These are phyloP conservation scores for Colletotrichum filicis DNA, from an alignment of 2,329 filamentous ascomycete species.

Conservation along the genomic window DNA sequence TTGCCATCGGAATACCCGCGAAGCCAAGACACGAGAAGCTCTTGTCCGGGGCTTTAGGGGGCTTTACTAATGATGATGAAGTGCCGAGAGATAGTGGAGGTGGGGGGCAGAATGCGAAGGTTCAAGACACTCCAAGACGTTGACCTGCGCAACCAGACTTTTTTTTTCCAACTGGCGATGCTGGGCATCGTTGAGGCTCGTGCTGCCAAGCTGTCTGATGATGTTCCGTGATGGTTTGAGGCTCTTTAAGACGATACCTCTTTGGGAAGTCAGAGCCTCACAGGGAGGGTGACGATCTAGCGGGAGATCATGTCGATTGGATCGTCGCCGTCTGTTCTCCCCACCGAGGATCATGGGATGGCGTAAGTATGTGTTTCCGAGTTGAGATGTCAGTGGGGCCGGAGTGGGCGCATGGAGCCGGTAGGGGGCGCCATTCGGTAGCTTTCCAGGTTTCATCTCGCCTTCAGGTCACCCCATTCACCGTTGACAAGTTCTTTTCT, in stretches of 20 bases:
- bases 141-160: slow-evolving; percentile 1
- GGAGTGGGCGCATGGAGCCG: slow-evolving; percentile 25
- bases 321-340: slow-evolving; percentile 21
- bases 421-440: not conserved
- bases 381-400: slow-evolving; percentile 22
- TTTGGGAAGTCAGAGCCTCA: slow-evolving; percentile 12
- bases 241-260: slow-evolving; percentile 27
- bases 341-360: slow-evolving; percentile 27
- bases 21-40: slow-evolving; percentile 19
- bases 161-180: not conserved
- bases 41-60: not conserved
- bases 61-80: slow-evolving; percentile 17
- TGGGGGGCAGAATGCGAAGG: not conserved
- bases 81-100: slow-evolving; percentile 1
- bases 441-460: slow-evolving; percentile 28
- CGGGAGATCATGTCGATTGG: slow-evolving; percentile 33
- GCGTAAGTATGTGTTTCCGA: slow-evolving; percentile 32
- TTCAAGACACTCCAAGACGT: not conserved
- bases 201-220: slow-evolving; percentile 30
- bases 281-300: slow-evolving; percentile 26
- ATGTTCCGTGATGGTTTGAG: slow-evolving; percentile 35
- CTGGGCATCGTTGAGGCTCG: slow-evolving; percentile 8
- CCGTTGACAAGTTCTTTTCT: not conserved
- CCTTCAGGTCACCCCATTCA: slow-evolving; percentile 15
- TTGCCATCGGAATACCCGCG: slow-evolving; percentile 6